A percentile compares a stretch with the other conserved stretches of the same genome.
Conservation (phyloP, 352 stramenopile genomes). For the Pythium sp. region DNA sequence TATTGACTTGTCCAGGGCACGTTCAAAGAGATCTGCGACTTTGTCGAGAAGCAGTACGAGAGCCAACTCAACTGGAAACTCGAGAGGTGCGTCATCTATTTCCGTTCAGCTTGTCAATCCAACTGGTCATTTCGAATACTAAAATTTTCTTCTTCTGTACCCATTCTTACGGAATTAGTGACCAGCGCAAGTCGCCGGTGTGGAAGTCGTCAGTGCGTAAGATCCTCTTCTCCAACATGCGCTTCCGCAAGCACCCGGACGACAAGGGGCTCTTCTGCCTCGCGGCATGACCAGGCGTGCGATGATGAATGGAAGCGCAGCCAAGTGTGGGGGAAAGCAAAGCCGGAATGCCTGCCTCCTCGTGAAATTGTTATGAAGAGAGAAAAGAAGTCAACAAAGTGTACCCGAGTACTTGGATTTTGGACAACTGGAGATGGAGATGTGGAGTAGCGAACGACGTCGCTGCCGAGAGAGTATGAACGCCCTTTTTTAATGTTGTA, state of each 20-base stretch:
- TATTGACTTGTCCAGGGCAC: constrained; percentile 37
- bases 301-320: neutral
- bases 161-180: constrained; percentile 25
- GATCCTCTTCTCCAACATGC: constrained; percentile 86
- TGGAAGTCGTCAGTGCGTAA: constrained; percentile 90
- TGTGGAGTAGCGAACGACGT: neutral
- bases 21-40: constrained; percentile 90
- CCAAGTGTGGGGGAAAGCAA: neutral
- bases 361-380: neutral
- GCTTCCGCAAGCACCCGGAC: constrained; percentile 74
- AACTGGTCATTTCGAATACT: neutral
- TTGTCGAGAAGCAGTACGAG: constrained; percentile 84
- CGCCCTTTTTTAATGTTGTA: neutral
- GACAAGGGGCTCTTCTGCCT: constrained; percentile 77
- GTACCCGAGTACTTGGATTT: neutral
- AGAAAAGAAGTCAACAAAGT: neutral
- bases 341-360: neutral
- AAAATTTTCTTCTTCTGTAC: neutral
- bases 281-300: constrained; percentile 33
- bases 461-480: neutral
- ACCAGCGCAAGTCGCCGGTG: constrained; percentile 84
- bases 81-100: constrained; percentile 45
- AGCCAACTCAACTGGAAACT: constrained; percentile 90
- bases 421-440: neutral
- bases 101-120: neutral